These are phyloP conservation scores for Monosporascus sp. DNA, from an alignment of 2,329 filamentous ascomycete genomes.

Conservation along the genomic window DNA sequence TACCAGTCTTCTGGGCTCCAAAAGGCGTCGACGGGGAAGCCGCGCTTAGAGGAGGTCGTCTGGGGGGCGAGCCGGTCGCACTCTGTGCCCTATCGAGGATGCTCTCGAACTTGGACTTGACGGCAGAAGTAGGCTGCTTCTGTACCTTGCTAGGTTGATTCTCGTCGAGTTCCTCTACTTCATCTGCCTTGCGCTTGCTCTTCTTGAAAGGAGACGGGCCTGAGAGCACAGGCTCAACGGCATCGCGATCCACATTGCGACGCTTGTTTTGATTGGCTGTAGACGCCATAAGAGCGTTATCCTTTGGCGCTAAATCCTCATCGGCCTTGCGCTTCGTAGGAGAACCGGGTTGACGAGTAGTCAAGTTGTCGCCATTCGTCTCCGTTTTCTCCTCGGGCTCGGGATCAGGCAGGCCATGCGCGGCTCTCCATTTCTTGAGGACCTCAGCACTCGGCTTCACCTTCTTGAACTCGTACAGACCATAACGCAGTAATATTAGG, in stretches of 20 bases:
- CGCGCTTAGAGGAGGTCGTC: conserved; percentile 14
- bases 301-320: conserved; percentile 39
- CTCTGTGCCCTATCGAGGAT: conserved; percentile 46
- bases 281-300: conserved; percentile 30
- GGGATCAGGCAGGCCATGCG: conserved; percentile 48
- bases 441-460: conserved; percentile 54
- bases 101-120: conserved; percentile 52
- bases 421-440: conserved; percentile 53
- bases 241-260: conserved; percentile 36
- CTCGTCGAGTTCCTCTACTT: conserved; percentile 38
- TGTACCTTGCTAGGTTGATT: conserved; percentile 46
- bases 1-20: conserved; percentile 13
- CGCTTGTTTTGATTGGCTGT: conserved; percentile 43
- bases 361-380: conserved; percentile 24
- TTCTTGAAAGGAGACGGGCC: conserved; percentile 35
- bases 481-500: conserved; percentile 56
- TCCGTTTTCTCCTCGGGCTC: conserved; percentile 38
- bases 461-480: conserved; percentile 59
- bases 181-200: conserved; percentile 49
- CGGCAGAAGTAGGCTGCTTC: conserved; percentile 47
- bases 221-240: conserved; percentile 28
- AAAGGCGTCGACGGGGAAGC: conserved; percentile 9
- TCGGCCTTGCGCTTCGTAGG: conserved; percentile 54
- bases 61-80: conserved; percentile 20
- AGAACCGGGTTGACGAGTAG: conserved; percentile 22